Conservation (phyloP, 2,329 filamentous ascomycete genomes). For the Phaeosphaeria sp. region DNA sequence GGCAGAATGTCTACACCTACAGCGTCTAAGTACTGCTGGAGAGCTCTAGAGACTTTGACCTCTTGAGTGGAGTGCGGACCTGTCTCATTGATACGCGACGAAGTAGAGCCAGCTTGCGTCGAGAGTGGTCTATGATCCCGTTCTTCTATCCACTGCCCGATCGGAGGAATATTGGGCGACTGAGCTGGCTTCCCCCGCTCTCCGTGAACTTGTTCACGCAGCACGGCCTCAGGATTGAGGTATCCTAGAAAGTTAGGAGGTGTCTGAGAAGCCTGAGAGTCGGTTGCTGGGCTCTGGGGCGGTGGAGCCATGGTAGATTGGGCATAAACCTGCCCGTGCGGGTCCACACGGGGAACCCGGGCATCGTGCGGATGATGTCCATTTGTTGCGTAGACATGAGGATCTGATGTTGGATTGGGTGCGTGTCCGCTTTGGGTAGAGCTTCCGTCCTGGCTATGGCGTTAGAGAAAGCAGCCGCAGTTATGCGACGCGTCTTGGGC, state of each 20-base stretch:
- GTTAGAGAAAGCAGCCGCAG: constrained; percentile 6
- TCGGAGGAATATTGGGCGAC: constrained; percentile 37
- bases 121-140: constrained; percentile 30
- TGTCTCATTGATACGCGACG: constrained; percentile 36
- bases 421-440: constrained; percentile 47
- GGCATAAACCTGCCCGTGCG: constrained; percentile 29
- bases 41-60: constrained; percentile 39
- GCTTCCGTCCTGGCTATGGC: constrained; percentile 36
- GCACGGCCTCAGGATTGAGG: constrained; percentile 55
- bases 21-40: constrained; percentile 47
- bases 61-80: constrained; percentile 40
- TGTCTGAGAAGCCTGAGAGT: constrained; percentile 38
- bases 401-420: constrained; percentile 39
- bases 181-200: constrained; percentile 38
- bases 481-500: constrained; percentile 1
- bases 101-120: constrained; percentile 29
- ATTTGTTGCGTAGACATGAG: constrained; percentile 26
- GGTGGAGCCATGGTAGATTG: constrained; percentile 39
- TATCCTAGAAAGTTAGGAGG: constrained; percentile 55
- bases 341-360: constrained; percentile 30
- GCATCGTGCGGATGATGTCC: constrained; percentile 36
- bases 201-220: constrained; percentile 51
- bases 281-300: constrained; percentile 38
- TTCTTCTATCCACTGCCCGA: constrained; percentile 47
- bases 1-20: constrained; percentile 45